These are phyloP conservation scores for Colletotrichum magnum DNA, from an alignment of 2,329 filamentous ascomycete species.

Conservation along the genomic window DNA sequence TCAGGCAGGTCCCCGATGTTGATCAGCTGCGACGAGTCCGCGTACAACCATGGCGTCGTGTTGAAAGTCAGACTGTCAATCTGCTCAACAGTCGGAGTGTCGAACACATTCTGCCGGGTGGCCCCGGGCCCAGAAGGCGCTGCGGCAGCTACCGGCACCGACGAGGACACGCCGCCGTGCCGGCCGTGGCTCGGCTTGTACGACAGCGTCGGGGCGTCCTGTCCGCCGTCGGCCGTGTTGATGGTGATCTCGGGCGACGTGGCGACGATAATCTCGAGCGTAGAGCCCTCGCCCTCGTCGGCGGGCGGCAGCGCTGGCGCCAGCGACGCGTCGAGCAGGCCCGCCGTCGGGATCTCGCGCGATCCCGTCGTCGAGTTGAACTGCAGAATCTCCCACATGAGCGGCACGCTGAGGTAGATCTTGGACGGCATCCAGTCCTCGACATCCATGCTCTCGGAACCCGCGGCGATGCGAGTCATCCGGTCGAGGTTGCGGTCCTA, in stretches of 20 bases:
- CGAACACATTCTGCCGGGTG: constrained; percentile 41
- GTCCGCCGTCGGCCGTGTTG: constrained; percentile 65
- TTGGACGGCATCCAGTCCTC: constrained; percentile 68
- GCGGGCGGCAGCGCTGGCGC: constrained; percentile 49
- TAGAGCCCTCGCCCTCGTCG: constrained; percentile 53
- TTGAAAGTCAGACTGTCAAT: constrained; percentile 56
- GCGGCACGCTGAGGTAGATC: constrained; percentile 65
- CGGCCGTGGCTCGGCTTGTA: constrained; percentile 46
- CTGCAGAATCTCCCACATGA: constrained; percentile 68
- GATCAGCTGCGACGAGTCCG: constrained; percentile 56
- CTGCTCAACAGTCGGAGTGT: constrained; percentile 50
- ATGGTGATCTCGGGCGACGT: constrained; percentile 66
- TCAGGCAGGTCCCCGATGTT: constrained; percentile 54
- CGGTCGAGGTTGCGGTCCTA: constrained; percentile 63
- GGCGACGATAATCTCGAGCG: constrained; percentile 64
- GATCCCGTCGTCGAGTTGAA: constrained; percentile 59
- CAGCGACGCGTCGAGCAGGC: constrained; percentile 60
- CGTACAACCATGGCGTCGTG: constrained; percentile 60
- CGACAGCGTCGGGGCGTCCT: constrained; percentile 60
- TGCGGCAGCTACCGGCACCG: no score
- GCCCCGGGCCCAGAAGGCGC: not conserved
- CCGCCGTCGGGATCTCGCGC: constrained; percentile 52
- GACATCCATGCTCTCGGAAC: constrained; percentile 61
- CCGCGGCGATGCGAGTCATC: constrained; percentile 64
- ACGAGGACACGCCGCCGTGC: no score